Base-by-base conservation (phyloP, 768 basidiomycete species). In the Serendipita sp. region DNA sequence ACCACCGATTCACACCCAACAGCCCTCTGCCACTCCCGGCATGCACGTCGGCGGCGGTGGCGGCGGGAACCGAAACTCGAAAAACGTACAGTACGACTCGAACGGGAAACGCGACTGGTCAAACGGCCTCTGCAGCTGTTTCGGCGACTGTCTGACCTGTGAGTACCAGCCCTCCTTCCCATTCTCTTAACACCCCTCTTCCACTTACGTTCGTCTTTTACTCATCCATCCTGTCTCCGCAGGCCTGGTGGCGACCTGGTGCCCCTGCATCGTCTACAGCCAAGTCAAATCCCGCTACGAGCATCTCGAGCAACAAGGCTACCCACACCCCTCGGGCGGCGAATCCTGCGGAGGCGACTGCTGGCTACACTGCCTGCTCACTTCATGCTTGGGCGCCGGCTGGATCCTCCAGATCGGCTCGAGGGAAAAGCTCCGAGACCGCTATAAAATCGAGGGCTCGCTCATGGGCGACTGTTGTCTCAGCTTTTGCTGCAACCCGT, bases 371-470 rank as follows among this genome's bases (percentile, higher is more conserved):
- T 72, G 70, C 17, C 67, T 66, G 44, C 62, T 78, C 16, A 65
- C 65, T 16, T 66, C 63, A 38, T 72, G 67, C 60, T 50, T 61
- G 33, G 56, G 56, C 28, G 63, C 71, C 11, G 74, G 74, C 11
- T 79, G 70, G 67, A 62, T 78, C 42, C 68, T 79, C 63, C 75
- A 78, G 73, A 67, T 74, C 22, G 70, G 72, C 33, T 73, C 68
- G 62, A 76, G 80, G 60, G 71, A 72, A 3, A 68, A 69, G 30
- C 67, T 77, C 61, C 77, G 80, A 51, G 28, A 58, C 13, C 75
- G 81, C 34, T 79, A 80, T 68, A 70, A 70, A 58, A 79, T 82
- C 68, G 72, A 72, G 24, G 81, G 81, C 17, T 71, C 72, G n/a
- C 66, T 70, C 11, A 70, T 71, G 60, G 71, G 71, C 2, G 80